Evolutionary conservation across 148 eudicot genomes (phyloP), one percentile per base, ranked within the genome.

Genomic region (Rhododendron simsii): DNA sequence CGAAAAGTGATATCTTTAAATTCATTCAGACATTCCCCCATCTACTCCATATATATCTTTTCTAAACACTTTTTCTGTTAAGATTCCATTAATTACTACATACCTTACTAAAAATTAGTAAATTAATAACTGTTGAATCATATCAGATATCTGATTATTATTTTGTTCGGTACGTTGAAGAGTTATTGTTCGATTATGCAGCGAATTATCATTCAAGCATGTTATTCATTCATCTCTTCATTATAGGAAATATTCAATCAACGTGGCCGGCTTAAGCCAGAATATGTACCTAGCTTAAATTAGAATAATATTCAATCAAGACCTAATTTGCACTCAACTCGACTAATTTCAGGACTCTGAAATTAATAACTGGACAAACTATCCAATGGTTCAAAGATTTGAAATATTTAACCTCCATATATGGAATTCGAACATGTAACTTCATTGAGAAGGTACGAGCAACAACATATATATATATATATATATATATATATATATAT

Each of bases 351-450:
- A 18, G 2, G 23, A 7, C 63, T 57, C 2, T 18, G 0, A 18
- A 57, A 1, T 57, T 57, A 16, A 59, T 0, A 1, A 59, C 2
- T 0, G 2, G 8, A 59, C 10, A 59, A 59, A 21, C 10, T 4
- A 1, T 59, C 3, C 7, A 5, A 59, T 59, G 4, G 2, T 59
- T 20, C 10, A 5, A 59, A 59, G 11, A 2, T 59, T 59, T 20
- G n/a, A 1, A 20, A 20, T 59, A 0, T 57, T 57, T 57, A 23
- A 2, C 0, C 2, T 59, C 0, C 0, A 59, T 1, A 0, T 0
- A 59, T 1, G 1, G 0, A 21, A 21, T 59, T 20, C 21, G 0
- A 21, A 0, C n/a, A 21, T 21, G 8, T 0, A n/a, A 59, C 65
- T 59, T 21, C 2, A 59, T 21, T 4, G n/a, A 18, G 9, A 10